Evolutionary conservation across 192 early-diverging fungal species (phyloP), one percentile per base, ranked within the genome.

Genomic region (Linnemannia zychae): DNA sequence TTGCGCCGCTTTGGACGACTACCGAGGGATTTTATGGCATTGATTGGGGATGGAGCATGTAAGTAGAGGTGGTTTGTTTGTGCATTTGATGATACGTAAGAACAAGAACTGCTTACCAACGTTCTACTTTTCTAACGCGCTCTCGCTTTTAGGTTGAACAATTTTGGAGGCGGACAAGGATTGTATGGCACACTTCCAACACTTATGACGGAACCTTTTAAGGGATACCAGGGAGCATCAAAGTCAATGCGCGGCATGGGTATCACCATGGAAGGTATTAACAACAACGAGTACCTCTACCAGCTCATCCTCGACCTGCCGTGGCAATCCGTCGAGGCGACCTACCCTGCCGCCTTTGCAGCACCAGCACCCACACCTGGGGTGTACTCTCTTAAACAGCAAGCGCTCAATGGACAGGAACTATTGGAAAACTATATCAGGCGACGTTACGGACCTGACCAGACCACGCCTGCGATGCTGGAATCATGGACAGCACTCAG

Each of bases 31-130:
- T 79, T 53, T 85, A 79, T 76, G 83, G 83, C 33, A 85, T 85
- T 28, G 78, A 76, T 22, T 85, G 83, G 83, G 83, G 83, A 12
- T 85, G 83, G 83, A 85, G 83, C 74, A 85, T 85, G 83, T 85
- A 84, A 71, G 77, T 69, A 13, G 3, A 18, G 11, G 17, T 63
- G 28, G 0, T n/a, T 37, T 13, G 7, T 33, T 28, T 28, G 7
- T 52, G 40, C 9, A 52, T 13, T 53, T 73, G 3, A 44, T 48
- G 16, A 7, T 69, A 7, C 12, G 11, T 13, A 40, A 2, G 6
- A 40, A 69, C 37, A 69, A 40, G 3, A 16, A 28, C 7, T 20
- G 17, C 1, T 4, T 44, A 12, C n/a, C 20, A 69, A 69, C 40
- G 9, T 38, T 12, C 11, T 18, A 69, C 6, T 69, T 34, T n/a